Evolutionary conservation across 192 early-diverging fungal genomes (phyloP).

Genomic region (Paraglomus brasilianum): DNA sequence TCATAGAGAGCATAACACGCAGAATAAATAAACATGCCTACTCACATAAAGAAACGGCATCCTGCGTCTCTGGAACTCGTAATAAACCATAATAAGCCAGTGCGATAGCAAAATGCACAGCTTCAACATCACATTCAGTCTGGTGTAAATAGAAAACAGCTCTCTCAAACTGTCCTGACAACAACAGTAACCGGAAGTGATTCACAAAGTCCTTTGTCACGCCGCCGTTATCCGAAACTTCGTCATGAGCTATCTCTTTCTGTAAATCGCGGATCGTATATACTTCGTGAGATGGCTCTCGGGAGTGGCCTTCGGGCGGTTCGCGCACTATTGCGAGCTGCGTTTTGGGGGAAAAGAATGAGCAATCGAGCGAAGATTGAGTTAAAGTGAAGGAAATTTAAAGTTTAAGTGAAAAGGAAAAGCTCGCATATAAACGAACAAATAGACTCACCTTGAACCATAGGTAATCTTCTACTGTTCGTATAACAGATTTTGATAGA

Average conservation of each 20-base stretch:
- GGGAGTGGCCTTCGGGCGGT: constrained; percentile 38
- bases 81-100: constrained; percentile 80
- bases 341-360: not conserved
- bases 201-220: constrained; percentile 57
- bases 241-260: too few relatives aligned
- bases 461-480: constrained; percentile 88
- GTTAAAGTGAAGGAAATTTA: too few relatives aligned
- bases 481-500: constrained; percentile 62
- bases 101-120: constrained; percentile 87
- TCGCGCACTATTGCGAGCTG: constrained; percentile 73
- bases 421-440: not conserved
- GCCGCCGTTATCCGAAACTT: too few relatives aligned
- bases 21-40: constrained; percentile 42
- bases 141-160: constrained; percentile 75
- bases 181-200: constrained; percentile 81
- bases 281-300: too few relatives aligned
- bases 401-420: too few relatives aligned
- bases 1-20: constrained; percentile 35
- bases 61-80: constrained; percentile 59
- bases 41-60: constrained; percentile 35
- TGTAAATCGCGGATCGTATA: too few relatives aligned
- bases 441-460: constrained; percentile 72
- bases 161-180: constrained; percentile 89
- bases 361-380: not conserved
- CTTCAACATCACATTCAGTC: constrained; percentile 70